phyloP scores from a whole-genome alignment of 2,329 filamentous ascomycete genomes.

The Aphanoascus verrucosus region DNA sequence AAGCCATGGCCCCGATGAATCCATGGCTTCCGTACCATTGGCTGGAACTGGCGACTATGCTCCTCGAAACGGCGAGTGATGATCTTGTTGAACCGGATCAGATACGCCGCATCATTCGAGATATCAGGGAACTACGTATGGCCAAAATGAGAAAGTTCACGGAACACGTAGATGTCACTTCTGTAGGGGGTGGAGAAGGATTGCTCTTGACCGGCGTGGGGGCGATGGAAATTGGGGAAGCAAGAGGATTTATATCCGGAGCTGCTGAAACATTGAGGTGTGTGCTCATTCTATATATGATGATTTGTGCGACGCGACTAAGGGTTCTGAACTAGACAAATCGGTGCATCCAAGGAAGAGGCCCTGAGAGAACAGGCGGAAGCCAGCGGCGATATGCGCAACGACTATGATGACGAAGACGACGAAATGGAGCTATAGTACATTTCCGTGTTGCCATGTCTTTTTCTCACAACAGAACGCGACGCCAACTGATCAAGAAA shows the following conservation, averaged over 20 bases:
- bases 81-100: conserved; percentile 66
- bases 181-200: conserved; percentile 53
- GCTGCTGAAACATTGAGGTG: conserved; percentile 74
- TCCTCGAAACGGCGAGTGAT: conserved; percentile 74
- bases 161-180: conserved; percentile 51
- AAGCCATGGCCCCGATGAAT: neutral
- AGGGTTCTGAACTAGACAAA: conserved; percentile 44
- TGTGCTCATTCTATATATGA: conserved; percentile 11
- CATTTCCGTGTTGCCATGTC: neutral
- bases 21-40: conserved; percentile 79
- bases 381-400: conserved; percentile 46
- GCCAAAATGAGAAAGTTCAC: conserved; percentile 76
- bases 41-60: conserved; percentile 78
- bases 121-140: conserved; percentile 76
- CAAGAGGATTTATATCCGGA: conserved; percentile 67
- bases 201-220: conserved; percentile 71
- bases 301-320: neutral
- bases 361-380: conserved; percentile 65
- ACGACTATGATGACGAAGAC: conserved; percentile 50
- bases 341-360: conserved; percentile 71
- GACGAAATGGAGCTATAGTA: conserved; percentile 48
- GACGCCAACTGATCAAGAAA: neutral
- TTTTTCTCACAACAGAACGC: neutral
- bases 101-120: conserved; percentile 63
- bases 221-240: conserved; percentile 85